Evolutionary conservation across 2,329 filamentous ascomycete genomes (phyloP).

Genomic region (Xylaria multiplex): DNA sequence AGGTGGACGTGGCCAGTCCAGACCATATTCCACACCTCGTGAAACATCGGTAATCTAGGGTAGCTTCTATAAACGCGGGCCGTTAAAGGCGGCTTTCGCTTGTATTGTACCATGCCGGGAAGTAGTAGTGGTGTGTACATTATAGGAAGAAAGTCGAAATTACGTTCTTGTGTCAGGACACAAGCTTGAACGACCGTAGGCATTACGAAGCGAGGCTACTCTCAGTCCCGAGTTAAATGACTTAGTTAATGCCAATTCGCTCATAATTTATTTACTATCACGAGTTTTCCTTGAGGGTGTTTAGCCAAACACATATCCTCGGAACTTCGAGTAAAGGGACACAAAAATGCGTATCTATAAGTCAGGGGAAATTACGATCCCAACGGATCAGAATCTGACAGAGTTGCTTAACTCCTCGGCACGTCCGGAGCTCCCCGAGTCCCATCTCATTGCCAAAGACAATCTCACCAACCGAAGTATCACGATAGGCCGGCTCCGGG

Average conservation of each 20-base stretch:
- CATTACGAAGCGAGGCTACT: slow-evolving; percentile 6
- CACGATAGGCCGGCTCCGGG: slow-evolving; percentile 55
- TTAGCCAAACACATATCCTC: background rate
- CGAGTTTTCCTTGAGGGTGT: background rate
- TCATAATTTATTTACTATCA: slow-evolving; percentile 7
- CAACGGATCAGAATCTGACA: slow-evolving; percentile 55
- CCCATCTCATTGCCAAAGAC: slow-evolving; percentile 56
- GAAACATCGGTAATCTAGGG: slow-evolving; percentile 2
- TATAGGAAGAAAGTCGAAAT: background rate
- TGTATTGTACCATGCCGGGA: background rate
- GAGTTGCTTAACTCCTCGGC: slow-evolving; percentile 55
- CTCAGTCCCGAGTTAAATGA: slow-evolving; percentile 3
- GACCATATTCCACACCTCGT: slow-evolving; percentile 7
- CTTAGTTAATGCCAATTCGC: slow-evolving; percentile 2
- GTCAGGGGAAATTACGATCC: slow-evolving; percentile 49
- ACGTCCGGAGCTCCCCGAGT: slow-evolving; percentile 50
- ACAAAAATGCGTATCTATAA: slow-evolving; percentile 50
- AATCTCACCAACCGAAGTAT: slow-evolving; percentile 57
- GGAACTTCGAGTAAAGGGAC: background rate
- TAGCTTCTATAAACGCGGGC: slow-evolving; percentile 6
- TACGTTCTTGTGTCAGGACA: background rate
- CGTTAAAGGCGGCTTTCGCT: slow-evolving; percentile 5
- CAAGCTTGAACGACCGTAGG: background rate
- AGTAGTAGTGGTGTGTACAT: background rate
- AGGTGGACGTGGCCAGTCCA: background rate